These are phyloP conservation scores for Aegilops sharonensis DNA, from an alignment of 176 grass and related monocot species.

Conservation along the genomic window DNA sequence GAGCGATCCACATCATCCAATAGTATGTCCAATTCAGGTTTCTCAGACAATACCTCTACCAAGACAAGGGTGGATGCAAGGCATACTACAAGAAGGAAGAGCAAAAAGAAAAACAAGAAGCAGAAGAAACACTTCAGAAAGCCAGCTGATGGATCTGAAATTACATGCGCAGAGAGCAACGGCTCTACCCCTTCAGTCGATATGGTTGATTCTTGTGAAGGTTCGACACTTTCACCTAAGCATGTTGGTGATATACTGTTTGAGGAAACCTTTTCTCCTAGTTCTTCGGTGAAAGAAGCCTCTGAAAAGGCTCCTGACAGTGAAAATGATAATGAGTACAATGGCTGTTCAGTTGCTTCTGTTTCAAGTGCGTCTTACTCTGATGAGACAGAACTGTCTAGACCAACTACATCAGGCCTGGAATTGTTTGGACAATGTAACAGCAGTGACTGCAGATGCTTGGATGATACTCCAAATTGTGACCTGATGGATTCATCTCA, in stretches of 20 bases:
- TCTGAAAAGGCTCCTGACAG: conserved; percentile 56
- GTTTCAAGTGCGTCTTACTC: conserved; percentile 38
- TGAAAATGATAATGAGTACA: conserved; percentile 52
- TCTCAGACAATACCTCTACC: conserved; percentile 40
- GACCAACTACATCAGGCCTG: conserved; percentile 31
- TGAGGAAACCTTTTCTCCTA: conserved; percentile 49
- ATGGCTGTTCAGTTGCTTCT: conserved; percentile 41
- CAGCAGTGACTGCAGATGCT: conserved; percentile 13
- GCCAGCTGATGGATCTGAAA: conserved; percentile 31
- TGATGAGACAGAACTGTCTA: conserved; percentile 52
- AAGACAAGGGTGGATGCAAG: conserved; percentile 39
- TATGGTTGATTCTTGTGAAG: conserved; percentile 35
- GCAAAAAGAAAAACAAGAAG: conserved; percentile 74
- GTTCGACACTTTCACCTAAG: conserved; percentile 44
- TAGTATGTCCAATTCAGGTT: conserved; percentile 50
- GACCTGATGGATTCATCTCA: conserved; percentile 36
- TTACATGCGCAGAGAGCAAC: conserved; percentile 38
- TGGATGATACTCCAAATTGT: conserved; percentile 25
- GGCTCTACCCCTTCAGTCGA: conserved; percentile 1
- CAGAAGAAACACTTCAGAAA: conserved; percentile 45
- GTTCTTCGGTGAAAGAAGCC: conserved; percentile 55
- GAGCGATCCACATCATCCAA: conserved; percentile 29
- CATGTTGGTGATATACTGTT: conserved; percentile 46
- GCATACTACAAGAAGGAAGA: conserved; percentile 57
- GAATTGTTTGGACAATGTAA: conserved; percentile 33